Conservation (phyloP, 2,329 filamentous ascomycete species). For the Colletotrichum acutatum region DNA sequence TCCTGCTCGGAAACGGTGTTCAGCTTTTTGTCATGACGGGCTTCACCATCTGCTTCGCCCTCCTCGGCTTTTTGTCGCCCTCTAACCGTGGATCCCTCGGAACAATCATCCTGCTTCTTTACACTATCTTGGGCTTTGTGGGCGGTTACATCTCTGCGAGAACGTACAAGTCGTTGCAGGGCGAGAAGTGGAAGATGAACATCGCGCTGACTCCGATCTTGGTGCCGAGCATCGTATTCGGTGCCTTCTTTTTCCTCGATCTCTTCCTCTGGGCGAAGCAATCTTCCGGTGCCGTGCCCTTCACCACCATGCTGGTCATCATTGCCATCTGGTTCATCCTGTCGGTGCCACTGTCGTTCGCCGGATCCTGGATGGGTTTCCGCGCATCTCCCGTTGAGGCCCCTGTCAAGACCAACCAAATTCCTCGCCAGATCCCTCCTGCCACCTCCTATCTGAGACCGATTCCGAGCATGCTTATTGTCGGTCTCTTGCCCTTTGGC, state of each 20-base stretch:
- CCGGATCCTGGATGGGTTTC: slow-evolving; percentile 94
- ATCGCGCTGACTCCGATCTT: slow-evolving; percentile 88
- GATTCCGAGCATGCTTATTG: slow-evolving; percentile 89
- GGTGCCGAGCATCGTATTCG: slow-evolving; percentile 88
- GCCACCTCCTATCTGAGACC: slow-evolving; percentile 85
- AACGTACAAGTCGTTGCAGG: slow-evolving; percentile 93
- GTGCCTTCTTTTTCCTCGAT: slow-evolving; percentile 91
- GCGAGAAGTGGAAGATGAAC: slow-evolving; percentile 94
- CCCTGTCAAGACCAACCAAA: slow-evolving; percentile 96
- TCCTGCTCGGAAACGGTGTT: slow-evolving; percentile 91
- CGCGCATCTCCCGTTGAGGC: slow-evolving; percentile 76
- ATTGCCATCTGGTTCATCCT: slow-evolving; percentile 97
- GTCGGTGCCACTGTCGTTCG: slow-evolving; percentile 89
- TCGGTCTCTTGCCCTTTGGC: slow-evolving; percentile 92
- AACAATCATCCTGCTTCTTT: slow-evolving; percentile 92
- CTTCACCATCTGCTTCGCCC: slow-evolving; percentile 90
- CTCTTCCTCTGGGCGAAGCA: slow-evolving; percentile 95
- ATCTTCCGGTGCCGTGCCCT: slow-evolving; percentile 93
- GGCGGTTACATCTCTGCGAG: slow-evolving; percentile 91
- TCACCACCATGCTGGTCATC: slow-evolving; percentile 95
- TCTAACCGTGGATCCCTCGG: slow-evolving; percentile 95
- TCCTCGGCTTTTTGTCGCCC: slow-evolving; percentile 93
- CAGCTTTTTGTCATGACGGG: slow-evolving; percentile 99
- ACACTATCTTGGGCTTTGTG: slow-evolving; percentile 91
- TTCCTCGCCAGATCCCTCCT: slow-evolving; percentile 94